Conservation (phyloP, 2,329 filamentous ascomycete genomes). For the Moelleriella libera region DNA sequence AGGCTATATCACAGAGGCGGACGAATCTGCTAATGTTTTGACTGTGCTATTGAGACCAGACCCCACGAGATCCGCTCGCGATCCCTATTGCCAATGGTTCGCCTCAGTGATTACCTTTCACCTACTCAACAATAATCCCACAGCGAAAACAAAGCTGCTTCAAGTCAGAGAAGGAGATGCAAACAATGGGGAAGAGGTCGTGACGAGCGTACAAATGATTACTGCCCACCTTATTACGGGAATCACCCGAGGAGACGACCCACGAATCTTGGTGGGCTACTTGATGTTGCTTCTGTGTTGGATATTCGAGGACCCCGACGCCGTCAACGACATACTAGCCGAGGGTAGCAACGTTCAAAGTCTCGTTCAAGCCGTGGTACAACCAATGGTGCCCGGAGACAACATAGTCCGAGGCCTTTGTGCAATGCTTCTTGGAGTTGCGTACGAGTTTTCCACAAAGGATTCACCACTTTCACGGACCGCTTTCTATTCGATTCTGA, state of each 20-base stretch:
- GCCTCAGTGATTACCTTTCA: slow-evolving; percentile 79
- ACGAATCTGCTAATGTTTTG: slow-evolving; percentile 79
- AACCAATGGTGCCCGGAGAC: slow-evolving; percentile 42
- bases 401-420: slow-evolving; percentile 68
- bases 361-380: slow-evolving; percentile 58
- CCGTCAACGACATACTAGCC: slow-evolving; percentile 81
- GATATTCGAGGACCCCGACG: slow-evolving; percentile 85
- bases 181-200: slow-evolving; percentile 79
- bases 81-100: slow-evolving; percentile 85
- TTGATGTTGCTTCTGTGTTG: slow-evolving; percentile 79
- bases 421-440: slow-evolving; percentile 69
- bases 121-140: slow-evolving; percentile 63
- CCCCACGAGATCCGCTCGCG: slow-evolving; percentile 44
- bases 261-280: slow-evolving; percentile 69
- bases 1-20: slow-evolving; percentile 61
- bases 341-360: slow-evolving; percentile 90
- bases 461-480: slow-evolving; percentile 80
- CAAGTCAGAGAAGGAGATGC: slow-evolving; percentile 79
- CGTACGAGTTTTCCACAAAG: slow-evolving; percentile 96
- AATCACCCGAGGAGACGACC: slow-evolving; percentile 62
- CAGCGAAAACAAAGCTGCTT: slow-evolving; percentile 69
- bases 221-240: slow-evolving; percentile 74
- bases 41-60: slow-evolving; percentile 63
- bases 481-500: slow-evolving; percentile 66
- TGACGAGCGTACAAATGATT: slow-evolving; percentile 83